These are phyloP conservation scores for Sarocladiaceae sp. DNA, from an alignment of 2,329 filamentous ascomycete genomes.

Conservation along the genomic window DNA sequence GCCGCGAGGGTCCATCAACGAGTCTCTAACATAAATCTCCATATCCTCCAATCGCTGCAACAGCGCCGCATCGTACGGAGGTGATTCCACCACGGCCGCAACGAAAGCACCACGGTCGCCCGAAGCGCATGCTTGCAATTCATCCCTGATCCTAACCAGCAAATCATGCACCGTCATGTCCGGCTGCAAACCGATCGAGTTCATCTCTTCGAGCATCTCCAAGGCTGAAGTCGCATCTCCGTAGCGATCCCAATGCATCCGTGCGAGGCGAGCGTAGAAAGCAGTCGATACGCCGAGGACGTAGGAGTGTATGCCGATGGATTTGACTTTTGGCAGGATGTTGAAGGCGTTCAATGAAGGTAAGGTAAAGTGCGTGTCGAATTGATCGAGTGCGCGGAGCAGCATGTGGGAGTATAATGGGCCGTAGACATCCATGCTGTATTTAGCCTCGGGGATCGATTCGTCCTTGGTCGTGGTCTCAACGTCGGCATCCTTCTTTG, in stretches of 20 bases:
- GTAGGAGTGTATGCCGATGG: slow-evolving; percentile 64
- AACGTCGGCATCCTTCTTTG: slow-evolving; percentile 6
- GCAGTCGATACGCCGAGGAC: slow-evolving; percentile 66
- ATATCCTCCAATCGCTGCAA: slow-evolving; percentile 23
- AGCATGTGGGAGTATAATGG: slow-evolving; percentile 62
- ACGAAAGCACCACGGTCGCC: slow-evolving; percentile 33
- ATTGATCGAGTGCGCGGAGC: slow-evolving; percentile 48
- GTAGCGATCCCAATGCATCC: slow-evolving; percentile 57
- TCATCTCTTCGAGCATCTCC: slow-evolving; percentile 61
- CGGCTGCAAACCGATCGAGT: slow-evolving; percentile 54
- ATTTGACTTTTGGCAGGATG: slow-evolving; percentile 63
- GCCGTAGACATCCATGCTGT: slow-evolving; percentile 54
- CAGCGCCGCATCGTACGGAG: slow-evolving; percentile 27
- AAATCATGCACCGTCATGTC: slow-evolving; percentile 32
- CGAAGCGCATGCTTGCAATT: slow-evolving; percentile 30
- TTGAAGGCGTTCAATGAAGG: slow-evolving; percentile 56
- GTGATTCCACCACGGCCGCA: slow-evolving; percentile 32
- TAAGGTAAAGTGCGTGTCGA: slow-evolving; percentile 53
- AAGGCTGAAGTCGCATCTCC: slow-evolving; percentile 53
- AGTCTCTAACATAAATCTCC: slow-evolving; percentile 13
- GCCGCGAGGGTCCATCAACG: not conserved
- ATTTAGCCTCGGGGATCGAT: slow-evolving; percentile 18
- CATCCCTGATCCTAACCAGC: slow-evolving; percentile 24
- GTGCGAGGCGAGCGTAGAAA: slow-evolving; percentile 65
- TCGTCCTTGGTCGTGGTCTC: slow-evolving; percentile 9